phyloP scores from a whole-genome alignment of 2,329 filamentous ascomycete genomes.

The Fusarium tuaranense region DNA sequence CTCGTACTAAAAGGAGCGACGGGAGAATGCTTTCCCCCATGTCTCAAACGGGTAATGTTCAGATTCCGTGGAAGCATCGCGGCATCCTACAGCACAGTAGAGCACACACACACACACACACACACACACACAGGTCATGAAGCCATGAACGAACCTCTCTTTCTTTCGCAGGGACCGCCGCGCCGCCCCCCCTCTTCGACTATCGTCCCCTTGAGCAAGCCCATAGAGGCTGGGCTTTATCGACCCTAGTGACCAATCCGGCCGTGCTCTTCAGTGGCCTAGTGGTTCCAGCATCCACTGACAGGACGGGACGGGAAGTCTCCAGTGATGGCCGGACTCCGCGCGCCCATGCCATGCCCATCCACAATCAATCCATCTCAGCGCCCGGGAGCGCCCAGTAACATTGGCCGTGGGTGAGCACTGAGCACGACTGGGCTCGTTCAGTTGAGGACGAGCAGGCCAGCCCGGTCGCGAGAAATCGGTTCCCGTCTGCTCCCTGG shows the following conservation, averaged over 20 bases:
- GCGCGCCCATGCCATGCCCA: constrained; percentile 2
- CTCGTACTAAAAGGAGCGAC: constrained; percentile 9
- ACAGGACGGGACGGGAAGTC: constrained; percentile 38
- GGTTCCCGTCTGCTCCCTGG: constrained; percentile 25
- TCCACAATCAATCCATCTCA: constrained; percentile 19
- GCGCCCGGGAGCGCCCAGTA: constrained; percentile 38
- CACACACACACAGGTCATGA: not conserved
- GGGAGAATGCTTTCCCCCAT: constrained; percentile 3
- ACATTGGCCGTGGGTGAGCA: constrained; percentile 20
- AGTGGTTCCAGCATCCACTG: constrained; percentile 23
- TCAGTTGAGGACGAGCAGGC: constrained; percentile 5
- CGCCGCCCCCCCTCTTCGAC: not conserved
- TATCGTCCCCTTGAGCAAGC: constrained; percentile 3
- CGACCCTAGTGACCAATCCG: constrained; percentile 37
- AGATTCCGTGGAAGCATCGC: constrained; percentile 9
- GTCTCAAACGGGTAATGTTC: constrained; percentile 14
- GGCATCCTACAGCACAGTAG: not conserved
- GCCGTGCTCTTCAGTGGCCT: constrained; percentile 11
- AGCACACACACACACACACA: not conserved
- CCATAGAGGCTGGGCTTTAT: constrained; percentile 31
- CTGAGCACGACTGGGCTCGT: constrained; percentile 16
- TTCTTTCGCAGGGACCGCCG: not conserved
- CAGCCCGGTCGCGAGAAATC: constrained; percentile 5
- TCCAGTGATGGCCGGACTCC: constrained; percentile 26
- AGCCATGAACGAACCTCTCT: not conserved